Evolutionary conservation across 75 land plant species (phyloP).

Genomic region (Larix kaempferi): DNA sequence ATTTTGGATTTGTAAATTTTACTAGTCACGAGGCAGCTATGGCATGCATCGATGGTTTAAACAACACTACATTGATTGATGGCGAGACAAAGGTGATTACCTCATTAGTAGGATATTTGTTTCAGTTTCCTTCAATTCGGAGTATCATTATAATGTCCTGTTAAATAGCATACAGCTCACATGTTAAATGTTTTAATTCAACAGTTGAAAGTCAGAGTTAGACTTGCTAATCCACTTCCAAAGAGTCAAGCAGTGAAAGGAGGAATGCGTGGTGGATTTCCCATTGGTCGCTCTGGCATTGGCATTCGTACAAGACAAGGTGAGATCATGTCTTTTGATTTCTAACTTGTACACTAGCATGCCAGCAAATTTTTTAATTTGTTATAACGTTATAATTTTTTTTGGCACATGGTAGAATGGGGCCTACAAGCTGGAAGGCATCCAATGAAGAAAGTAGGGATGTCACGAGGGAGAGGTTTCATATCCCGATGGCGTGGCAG

Average conservation of each 20-base stretch:
- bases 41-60: conserved; percentile 48
- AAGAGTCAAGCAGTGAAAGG: conserved; percentile 60
- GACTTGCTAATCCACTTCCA: conserved; percentile 57
- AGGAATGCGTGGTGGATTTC: conserved; percentile 56
- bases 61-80: conserved; percentile 29
- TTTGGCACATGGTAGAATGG: conserved; percentile 23
- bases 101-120: not conserved
- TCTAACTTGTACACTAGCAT: not conserved
- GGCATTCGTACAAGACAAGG: conserved; percentile 22
- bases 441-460: conserved; percentile 17
- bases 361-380: too few relatives aligned
- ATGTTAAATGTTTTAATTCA: not conserved
- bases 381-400: not conserved
- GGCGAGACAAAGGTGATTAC: conserved; percentile 35
- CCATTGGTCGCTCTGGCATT: conserved; percentile 26
- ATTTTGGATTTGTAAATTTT: conserved; percentile 63
- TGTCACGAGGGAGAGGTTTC: conserved; percentile 32
- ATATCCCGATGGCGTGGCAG: conserved; percentile 25
- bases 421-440: conserved; percentile 26
- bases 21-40: conserved; percentile 50
- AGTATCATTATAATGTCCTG: not conserved
- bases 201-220: conserved; percentile 36
- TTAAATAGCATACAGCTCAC: not conserved
- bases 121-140: not conserved
- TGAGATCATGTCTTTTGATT: conserved; percentile 2